phyloP scores from a whole-genome alignment of 495 filamentous ascomycete genomes.

The Xylaria sp. region DNA sequence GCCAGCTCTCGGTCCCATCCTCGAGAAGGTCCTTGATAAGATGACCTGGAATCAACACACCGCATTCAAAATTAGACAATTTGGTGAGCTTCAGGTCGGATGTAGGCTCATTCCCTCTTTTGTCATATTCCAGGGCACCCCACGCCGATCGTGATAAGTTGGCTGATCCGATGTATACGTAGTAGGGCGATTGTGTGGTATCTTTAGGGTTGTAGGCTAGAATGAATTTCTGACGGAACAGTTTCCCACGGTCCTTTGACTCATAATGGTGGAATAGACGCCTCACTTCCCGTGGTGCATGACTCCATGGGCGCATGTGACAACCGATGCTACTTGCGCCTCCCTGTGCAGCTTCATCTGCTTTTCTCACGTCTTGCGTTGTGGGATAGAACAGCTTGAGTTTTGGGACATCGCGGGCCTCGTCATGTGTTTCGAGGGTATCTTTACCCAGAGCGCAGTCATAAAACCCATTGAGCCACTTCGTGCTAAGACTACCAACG shows the following conservation, averaged over 20 bases:
- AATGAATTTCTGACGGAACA: slow-evolving; percentile 35
- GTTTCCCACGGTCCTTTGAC: slow-evolving; percentile 32
- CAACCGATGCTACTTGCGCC: slow-evolving; percentile 34
- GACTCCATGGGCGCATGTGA: slow-evolving; percentile 31
- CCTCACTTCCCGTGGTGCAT: slow-evolving; percentile 29
- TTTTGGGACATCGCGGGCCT: slow-evolving; percentile 23
- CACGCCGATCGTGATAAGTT: slow-evolving; percentile 36
- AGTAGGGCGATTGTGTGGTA: slow-evolving; percentile 22
- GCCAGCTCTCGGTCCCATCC: slow-evolving; percentile 29
- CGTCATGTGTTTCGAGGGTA: slow-evolving; percentile 15
- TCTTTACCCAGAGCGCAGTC: slow-evolving; percentile 32
- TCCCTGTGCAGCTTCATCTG: slow-evolving; percentile 26
- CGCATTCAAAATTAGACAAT: slow-evolving; percentile 34
- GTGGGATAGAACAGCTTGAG: slow-evolving; percentile 34
- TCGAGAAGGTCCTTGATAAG: slow-evolving; percentile 29
- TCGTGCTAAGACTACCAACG: slow-evolving; percentile 31
- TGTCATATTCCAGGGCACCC: slow-evolving; percentile 32
- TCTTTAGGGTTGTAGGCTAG: slow-evolving; percentile 31
- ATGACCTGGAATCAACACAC: slow-evolving; percentile 31
- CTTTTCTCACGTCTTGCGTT: slow-evolving; percentile 29
- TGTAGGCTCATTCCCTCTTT: slow-evolving; percentile 28
- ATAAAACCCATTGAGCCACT: slow-evolving; percentile 32
- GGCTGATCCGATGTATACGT: slow-evolving; percentile 33
- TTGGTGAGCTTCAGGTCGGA: slow-evolving; percentile 30
- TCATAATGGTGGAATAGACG: slow-evolving; percentile 34